A percentile compares a stretch with the other conserved stretches of the same genome.
These are phyloP conservation scores for Thielaviopsis populi DNA, from an alignment of 2,329 filamentous ascomycete genomes.

Conservation along the genomic window DNA sequence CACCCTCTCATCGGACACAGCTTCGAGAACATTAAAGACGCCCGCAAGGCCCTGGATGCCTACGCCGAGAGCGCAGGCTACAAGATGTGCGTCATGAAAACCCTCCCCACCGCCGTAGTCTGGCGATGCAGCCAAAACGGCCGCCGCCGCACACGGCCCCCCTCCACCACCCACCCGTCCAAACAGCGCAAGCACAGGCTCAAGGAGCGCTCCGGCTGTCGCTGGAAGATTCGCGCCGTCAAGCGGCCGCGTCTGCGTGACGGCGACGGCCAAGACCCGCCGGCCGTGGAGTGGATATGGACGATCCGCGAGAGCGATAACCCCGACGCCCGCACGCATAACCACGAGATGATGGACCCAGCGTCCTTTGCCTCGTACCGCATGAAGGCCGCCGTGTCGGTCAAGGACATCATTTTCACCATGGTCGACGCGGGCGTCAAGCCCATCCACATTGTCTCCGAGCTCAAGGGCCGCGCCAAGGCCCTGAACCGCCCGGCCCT, in stretches of 20 bases:
- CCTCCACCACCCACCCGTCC: conserved; percentile 9
- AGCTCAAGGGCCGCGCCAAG: conserved; percentile 12
- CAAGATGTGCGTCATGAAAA: conserved; percentile 17
- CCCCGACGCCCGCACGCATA: conserved; percentile 14
- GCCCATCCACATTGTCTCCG: conserved; percentile 15
- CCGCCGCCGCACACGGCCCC: conserved; percentile 8
- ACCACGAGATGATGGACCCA: conserved; percentile 16
- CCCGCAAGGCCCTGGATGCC: conserved; percentile 12
- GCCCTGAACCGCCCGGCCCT: conserved; percentile 8
- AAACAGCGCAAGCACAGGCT: conserved; percentile 16
- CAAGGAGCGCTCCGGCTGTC: conserved; percentile 15
- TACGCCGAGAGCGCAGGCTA: conserved; percentile 15
- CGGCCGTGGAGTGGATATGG: conserved; percentile 17
- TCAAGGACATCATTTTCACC: conserved; percentile 15
- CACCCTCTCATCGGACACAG: conserved; percentile 16
- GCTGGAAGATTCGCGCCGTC: conserved; percentile 16
- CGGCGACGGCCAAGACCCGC: conserved; percentile 19
- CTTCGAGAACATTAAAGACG: conserved; percentile 14
- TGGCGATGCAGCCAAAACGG: conserved; percentile 17
- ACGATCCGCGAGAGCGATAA: conserved; percentile 16
- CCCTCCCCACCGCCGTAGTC: conserved; percentile 15
- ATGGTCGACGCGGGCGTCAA: conserved; percentile 17
- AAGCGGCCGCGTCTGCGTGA: conserved; percentile 16
- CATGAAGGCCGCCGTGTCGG: conserved; percentile 15
- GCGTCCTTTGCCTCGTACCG: conserved; percentile 15